Conservation (phyloP, 495 filamentous ascomycete species). For the Neohortaea acidophila region DNA sequence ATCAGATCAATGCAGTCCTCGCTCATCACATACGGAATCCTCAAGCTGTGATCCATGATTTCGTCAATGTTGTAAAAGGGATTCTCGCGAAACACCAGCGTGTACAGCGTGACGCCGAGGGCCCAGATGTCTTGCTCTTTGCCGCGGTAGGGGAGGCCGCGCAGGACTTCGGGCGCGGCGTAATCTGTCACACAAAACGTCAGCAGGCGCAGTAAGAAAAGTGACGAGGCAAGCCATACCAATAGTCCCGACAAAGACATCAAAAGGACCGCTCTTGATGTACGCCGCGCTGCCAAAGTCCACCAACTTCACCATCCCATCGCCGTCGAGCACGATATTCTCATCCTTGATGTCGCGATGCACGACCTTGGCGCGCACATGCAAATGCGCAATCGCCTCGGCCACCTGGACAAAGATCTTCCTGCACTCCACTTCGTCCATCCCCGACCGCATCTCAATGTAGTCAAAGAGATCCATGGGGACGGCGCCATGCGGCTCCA, state of each 20-base stretch:
- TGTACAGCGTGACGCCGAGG: conserved; percentile 93
- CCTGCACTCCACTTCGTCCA: conserved; percentile 86
- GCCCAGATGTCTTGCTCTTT: conserved; percentile 99
- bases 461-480: conserved; percentile 99
- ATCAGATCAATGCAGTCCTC: conserved; percentile 84
- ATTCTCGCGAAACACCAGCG: conserved; percentile 98
- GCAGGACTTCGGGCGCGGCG: conserved; percentile 91
- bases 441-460: conserved; percentile 88
- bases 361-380: conserved; percentile 81
- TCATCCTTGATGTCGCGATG: conserved; percentile 99
- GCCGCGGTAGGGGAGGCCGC: conserved; percentile 80
- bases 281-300: conserved; percentile 97
- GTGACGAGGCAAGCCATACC: conserved; percentile 46
- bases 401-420: conserved; percentile 93
- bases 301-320: conserved; percentile 91
- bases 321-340: conserved; percentile 89
- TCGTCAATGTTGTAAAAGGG: conserved; percentile 99
- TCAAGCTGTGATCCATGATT: conserved; percentile 91
- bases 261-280: conserved; percentile 95
- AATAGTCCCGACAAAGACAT: conserved; percentile 97
- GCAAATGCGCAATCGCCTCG: conserved; percentile 75
- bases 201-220: conserved; percentile 2
- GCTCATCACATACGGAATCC: conserved; percentile 82
- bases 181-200: conserved; percentile 51
- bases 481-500: conserved; percentile 87